Evolutionary conservation across 208 protist species (phyloP).

Genomic region (Novymonas esmeraldas): DNA sequence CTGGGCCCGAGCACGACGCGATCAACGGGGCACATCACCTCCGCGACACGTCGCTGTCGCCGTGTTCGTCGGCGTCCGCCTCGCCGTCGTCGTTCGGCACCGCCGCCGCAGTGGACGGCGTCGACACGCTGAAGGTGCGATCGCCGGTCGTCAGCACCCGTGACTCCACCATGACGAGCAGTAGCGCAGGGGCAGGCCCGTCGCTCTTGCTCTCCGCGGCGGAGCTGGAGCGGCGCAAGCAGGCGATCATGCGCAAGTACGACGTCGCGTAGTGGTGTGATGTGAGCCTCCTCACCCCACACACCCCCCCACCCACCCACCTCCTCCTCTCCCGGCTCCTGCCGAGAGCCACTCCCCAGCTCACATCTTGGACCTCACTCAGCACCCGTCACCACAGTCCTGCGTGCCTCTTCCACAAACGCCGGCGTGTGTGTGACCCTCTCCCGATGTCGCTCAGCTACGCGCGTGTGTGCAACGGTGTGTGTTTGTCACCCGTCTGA

Average conservation of each 20-base stretch:
- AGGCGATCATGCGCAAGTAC: conserved; percentile 91
- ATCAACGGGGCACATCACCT: too few species aligned
- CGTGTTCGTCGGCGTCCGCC: neutral
- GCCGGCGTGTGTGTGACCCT: too few species aligned
- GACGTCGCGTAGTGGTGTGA: conserved; percentile 1
- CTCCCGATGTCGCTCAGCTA: too few species aligned
- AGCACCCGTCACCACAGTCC: too few species aligned
- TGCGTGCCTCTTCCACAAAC: too few species aligned
- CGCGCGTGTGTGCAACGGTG: too few species aligned
- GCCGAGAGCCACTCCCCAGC: too few species aligned
- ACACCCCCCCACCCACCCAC: neutral
- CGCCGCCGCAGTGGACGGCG: neutral
- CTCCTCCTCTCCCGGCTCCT: too few species aligned
- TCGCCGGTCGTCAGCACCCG: neutral
- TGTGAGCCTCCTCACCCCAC: neutral
- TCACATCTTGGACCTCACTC: too few species aligned
- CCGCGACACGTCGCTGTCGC: neutral
- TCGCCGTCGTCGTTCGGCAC: neutral
- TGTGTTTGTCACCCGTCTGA: too few species aligned
- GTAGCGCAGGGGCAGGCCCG: neutral
- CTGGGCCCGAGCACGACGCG: too few species aligned
- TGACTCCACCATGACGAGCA: too few species aligned
- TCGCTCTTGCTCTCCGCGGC: conserved; percentile 49
- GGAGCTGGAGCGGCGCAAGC: conserved; percentile 91
- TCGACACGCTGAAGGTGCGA: neutral